Percentiles rank a stretch among this genome's conserved stretches.
Conservation (phyloP, 495 filamentous ascomycete genomes). For the Alectoria sarmentosa region DNA sequence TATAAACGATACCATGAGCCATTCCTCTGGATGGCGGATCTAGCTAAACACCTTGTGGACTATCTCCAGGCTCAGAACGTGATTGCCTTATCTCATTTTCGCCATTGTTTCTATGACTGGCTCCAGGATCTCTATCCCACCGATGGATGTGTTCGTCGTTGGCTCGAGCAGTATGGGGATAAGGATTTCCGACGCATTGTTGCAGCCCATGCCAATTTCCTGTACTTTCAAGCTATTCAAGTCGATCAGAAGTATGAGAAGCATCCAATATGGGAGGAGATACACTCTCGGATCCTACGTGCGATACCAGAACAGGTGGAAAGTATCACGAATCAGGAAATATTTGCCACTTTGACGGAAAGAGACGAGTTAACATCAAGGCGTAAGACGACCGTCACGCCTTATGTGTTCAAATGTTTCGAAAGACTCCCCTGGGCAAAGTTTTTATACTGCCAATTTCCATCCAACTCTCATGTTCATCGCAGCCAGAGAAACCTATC, state of each 20-base stretch:
- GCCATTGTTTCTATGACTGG: conserved; percentile 48
- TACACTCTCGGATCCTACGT: conserved; percentile 27
- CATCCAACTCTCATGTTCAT: neutral
- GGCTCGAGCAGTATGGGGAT: conserved; percentile 40
- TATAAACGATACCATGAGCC: conserved; percentile 52
- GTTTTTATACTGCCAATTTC: conserved; percentile 29
- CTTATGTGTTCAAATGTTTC: conserved; percentile 58
- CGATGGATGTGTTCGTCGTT: conserved; percentile 35
- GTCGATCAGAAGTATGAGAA: conserved; percentile 25
- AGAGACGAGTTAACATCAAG: neutral
- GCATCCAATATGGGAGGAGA: conserved; percentile 43
- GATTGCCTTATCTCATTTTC: conserved; percentile 48
- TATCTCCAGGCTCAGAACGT: conserved; percentile 38
- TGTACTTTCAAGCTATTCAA: conserved; percentile 51
- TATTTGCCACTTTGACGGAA: conserved; percentile 16
- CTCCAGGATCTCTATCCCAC: conserved; percentile 35
- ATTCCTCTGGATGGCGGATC: conserved; percentile 60
- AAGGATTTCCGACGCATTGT: conserved; percentile 53
- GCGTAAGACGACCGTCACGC: conserved; percentile 56
- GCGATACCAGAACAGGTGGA: conserved; percentile 20
- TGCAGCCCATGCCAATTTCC: conserved; percentile 48
- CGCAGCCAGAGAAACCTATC: neutral
- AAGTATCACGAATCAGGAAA: neutral
- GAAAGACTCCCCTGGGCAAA: conserved; percentile 52
- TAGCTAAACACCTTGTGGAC: conserved; percentile 63